phyloP scores from a whole-genome alignment of 2,329 filamentous ascomycete species.

The Diaporthe capsici region DNA sequence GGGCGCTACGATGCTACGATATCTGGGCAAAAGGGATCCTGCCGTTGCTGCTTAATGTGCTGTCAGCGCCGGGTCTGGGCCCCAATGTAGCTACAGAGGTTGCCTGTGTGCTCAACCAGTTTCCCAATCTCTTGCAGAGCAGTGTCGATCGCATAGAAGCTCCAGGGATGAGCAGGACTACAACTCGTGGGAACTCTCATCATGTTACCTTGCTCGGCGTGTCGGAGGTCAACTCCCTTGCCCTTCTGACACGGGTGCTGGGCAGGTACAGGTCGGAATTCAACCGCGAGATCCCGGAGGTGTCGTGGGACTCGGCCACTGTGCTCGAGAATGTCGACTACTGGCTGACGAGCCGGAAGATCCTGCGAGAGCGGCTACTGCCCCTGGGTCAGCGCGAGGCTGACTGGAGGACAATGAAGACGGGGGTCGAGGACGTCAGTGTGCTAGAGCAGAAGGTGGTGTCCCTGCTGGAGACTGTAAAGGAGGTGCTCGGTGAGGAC shows the following conservation, averaged over 20 bases:
- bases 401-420: constrained; percentile 66
- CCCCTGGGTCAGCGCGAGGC: constrained; percentile 81
- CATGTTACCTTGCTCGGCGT: constrained; percentile 81
- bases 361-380: constrained; percentile 80
- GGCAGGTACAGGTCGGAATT: constrained; percentile 75
- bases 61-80: constrained; percentile 78
- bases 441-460: constrained; percentile 83
- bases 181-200: constrained; percentile 63
- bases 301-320: constrained; percentile 80
- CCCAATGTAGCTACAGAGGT: constrained; percentile 87
- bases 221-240: constrained; percentile 83
- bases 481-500: constrained; percentile 68
- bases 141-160: constrained; percentile 81
- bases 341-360: constrained; percentile 78
- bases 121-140: constrained; percentile 81
- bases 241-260: constrained; percentile 82
- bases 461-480: constrained; percentile 74
- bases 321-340: constrained; percentile 88
- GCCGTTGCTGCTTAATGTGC: constrained; percentile 88
- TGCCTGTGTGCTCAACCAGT: constrained; percentile 89
- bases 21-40: constrained; percentile 93
- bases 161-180: constrained; percentile 67
- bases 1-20: constrained; percentile 81
- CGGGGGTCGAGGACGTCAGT: constrained; percentile 66
- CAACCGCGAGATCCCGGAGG: constrained; percentile 78